Base-by-base conservation (phyloP, 2,329 filamentous ascomycete genomes). In the Trichothecium sympodiale region DNA sequence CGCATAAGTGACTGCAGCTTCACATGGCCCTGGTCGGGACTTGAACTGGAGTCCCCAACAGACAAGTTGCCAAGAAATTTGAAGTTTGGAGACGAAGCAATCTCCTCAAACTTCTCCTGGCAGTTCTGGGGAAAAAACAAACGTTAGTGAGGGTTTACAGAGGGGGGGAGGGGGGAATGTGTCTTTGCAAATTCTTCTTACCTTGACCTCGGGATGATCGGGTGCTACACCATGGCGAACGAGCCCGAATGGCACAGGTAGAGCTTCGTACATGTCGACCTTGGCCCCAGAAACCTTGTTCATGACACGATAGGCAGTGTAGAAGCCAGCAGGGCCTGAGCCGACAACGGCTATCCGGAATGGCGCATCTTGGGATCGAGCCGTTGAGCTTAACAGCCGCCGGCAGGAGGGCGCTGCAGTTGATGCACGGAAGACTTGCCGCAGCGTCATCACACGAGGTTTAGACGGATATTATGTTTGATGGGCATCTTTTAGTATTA, bases 151-250 rank as follows among this genome's bases (percentile, higher is more conserved):
- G 30, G n/a, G n/a, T n/a, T n/a, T n/a, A n/a, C n/a, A n/a, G n/a
- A n/a, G n/a, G n/a, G n/a, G n/a, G n/a, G n/a, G n/a, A n/a, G n/a
- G n/a, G n/a, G n/a, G n/a, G n/a, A n/a, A n/a, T n/a, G n/a, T n/a
- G n/a, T n/a, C n/a, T n/a, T n/a, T n/a, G n/a, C n/a, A n/a, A n/a
- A n/a, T n/a, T 14, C 28, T 18, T 31, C 60, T 41, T 62, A 91
- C 86, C 76, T 98, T 98, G 46, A 98, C 91, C 62, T 98, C 89
- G 1, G 91, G 89, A 60, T 98, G 91, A 55, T 98, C 91, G 5
- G 91, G 91, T n/a, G 91, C 93, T 39, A 98, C 91, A 8, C 91
- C 91, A 52, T 91, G 94, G 37, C 91, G 73, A 34, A 94, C 88
- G 37, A 98, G 70, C 1, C 91, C 91, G 53, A 85, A 98, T 0